These are phyloP conservation scores for Termitomyces sp. DNA, from an alignment of 768 basidiomycete species.

Conservation along the genomic window DNA sequence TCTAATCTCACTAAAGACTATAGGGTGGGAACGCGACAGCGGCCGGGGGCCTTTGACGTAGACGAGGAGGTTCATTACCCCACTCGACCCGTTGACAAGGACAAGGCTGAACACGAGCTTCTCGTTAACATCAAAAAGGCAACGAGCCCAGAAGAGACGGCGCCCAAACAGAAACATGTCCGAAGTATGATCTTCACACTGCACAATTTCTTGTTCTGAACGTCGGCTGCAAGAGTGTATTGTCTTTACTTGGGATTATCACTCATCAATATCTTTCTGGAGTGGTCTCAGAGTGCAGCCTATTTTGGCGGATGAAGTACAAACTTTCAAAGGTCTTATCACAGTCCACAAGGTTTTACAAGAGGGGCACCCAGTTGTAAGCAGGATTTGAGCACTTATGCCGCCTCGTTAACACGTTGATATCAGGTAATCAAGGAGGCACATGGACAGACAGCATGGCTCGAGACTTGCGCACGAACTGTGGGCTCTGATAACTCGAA, in stretches of 20 bases:
- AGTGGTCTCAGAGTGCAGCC: slow-evolving; percentile 95
- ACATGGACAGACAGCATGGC: slow-evolving; percentile 95
- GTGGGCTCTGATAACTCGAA: slow-evolving; percentile 73
- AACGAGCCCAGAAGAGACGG: slow-evolving; percentile 90
- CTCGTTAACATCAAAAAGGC: slow-evolving; percentile 98
- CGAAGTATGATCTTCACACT: slow-evolving; percentile 64
- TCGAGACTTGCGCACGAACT: slow-evolving; percentile 94
- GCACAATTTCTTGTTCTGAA: slow-evolving; percentile 6
- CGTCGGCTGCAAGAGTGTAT: slow-evolving; percentile 71
- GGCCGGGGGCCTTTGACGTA: slow-evolving; percentile 53
- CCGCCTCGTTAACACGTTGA: slow-evolving; percentile 5
- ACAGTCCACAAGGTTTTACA: slow-evolving; percentile 97
- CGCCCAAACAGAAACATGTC: slow-evolving; percentile 99
- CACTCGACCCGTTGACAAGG: slow-evolving; percentile 96
- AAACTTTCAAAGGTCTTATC: slow-evolving; percentile 97
- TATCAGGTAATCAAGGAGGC: slow-evolving; percentile 91
- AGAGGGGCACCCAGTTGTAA: slow-evolving; percentile 92
- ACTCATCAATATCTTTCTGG: slow-evolving; percentile 97
- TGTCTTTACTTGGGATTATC: slow-evolving; percentile 99
- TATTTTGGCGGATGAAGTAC: slow-evolving; percentile 94
- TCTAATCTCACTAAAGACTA: background rate
- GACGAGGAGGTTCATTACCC: slow-evolving; percentile 91
- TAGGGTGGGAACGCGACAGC: slow-evolving; percentile 40
- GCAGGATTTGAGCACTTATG: slow-evolving; percentile 17
- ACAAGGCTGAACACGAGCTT: slow-evolving; percentile 94